A percentile compares a stretch with the other conserved stretches of the same genome.
Conservation (phyloP, 495 filamentous ascomycete genomes). For the Darksidea phi region DNA sequence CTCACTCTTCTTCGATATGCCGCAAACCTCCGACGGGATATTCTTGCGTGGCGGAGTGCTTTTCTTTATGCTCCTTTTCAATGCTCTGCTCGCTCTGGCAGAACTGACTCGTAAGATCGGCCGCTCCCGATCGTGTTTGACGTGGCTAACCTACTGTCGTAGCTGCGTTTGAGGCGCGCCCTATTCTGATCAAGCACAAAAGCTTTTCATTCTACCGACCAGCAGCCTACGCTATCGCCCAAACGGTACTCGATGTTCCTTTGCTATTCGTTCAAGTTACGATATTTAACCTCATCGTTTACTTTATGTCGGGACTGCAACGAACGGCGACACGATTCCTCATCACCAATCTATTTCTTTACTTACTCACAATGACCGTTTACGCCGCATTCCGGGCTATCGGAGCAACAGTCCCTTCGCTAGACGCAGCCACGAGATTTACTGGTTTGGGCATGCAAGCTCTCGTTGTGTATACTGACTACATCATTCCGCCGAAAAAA, state of each 20-base stretch:
- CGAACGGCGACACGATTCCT: conserved; percentile 56
- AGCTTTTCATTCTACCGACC: conserved; percentile 68
- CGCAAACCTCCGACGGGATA: conserved; percentile 46
- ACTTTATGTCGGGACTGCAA: conserved; percentile 56
- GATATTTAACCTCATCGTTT: conserved; percentile 57
- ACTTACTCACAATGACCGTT: conserved; percentile 58
- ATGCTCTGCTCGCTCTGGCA: conserved; percentile 55
- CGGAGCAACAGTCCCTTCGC: conserved; percentile 39
- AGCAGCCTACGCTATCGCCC: conserved; percentile 58
- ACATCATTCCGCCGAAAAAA: conserved; percentile 43
- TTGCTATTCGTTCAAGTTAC: conserved; percentile 53
- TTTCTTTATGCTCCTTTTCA: conserved; percentile 48
- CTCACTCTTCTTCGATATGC: conserved; percentile 51
- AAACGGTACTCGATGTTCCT: conserved; percentile 60
- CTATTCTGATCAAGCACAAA: conserved; percentile 62
- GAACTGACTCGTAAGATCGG: conserved; percentile 41
- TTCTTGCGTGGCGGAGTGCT: conserved; percentile 36
- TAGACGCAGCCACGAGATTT: conserved; percentile 54
- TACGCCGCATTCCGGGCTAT: conserved; percentile 51
- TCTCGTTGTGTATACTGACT: conserved; percentile 38
- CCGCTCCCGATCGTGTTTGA: not conserved
- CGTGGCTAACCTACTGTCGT: conserved; percentile 46
- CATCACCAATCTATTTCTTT: conserved; percentile 49
- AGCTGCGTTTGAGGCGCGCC: conserved; percentile 52
- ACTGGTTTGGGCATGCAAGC: conserved; percentile 51